Conservation (phyloP, 441 rosid genomes). For the Isatis lusitanica region DNA sequence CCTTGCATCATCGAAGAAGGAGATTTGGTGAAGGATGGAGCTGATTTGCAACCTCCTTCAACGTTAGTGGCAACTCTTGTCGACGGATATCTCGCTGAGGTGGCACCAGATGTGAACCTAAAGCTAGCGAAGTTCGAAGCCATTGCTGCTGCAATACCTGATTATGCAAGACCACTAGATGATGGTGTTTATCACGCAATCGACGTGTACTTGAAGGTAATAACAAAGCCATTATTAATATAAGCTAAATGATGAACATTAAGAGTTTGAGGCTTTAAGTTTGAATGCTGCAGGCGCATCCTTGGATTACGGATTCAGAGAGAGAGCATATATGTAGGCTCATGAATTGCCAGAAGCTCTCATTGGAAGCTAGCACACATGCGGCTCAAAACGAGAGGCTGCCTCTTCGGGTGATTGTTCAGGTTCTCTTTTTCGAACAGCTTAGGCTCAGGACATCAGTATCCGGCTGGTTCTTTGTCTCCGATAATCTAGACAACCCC, state of each 20-base stretch:
- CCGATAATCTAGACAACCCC: slow-evolving; percentile 53
- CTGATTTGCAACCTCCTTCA: slow-evolving; percentile 46
- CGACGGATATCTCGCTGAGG: slow-evolving; percentile 67
- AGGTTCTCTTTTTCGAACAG: slow-evolving; percentile 68
- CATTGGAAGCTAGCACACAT: slow-evolving; percentile 71
- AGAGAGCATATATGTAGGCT: slow-evolving; percentile 65
- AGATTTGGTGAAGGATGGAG: slow-evolving; percentile 36
- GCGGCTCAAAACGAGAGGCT: slow-evolving; percentile 75
- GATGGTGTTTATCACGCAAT: slow-evolving; percentile 71
- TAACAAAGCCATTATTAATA: neutral
- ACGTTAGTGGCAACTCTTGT: slow-evolving; percentile 55
- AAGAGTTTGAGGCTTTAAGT: neutral
- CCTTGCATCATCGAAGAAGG: slow-evolving; percentile 43
- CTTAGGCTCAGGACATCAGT: slow-evolving; percentile 66
- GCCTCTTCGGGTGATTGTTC: slow-evolving; percentile 63
- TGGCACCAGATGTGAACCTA: slow-evolving; percentile 60
- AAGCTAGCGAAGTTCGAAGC: slow-evolving; percentile 66
- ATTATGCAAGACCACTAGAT: slow-evolving; percentile 62
- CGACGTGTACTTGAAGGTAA: slow-evolving; percentile 66
- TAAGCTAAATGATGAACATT: neutral
- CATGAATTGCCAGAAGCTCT: slow-evolving; percentile 76
- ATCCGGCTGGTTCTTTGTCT: slow-evolving; percentile 61
- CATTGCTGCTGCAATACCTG: slow-evolving; percentile 63
- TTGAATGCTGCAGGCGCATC: slow-evolving; percentile 49
- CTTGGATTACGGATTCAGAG: slow-evolving; percentile 65